A percentile compares a stretch with the other conserved stretches of the same genome.
Evolutionary conservation across 176 grass and related monocot species (phyloP).

Genomic region (Avena insularis): DNA sequence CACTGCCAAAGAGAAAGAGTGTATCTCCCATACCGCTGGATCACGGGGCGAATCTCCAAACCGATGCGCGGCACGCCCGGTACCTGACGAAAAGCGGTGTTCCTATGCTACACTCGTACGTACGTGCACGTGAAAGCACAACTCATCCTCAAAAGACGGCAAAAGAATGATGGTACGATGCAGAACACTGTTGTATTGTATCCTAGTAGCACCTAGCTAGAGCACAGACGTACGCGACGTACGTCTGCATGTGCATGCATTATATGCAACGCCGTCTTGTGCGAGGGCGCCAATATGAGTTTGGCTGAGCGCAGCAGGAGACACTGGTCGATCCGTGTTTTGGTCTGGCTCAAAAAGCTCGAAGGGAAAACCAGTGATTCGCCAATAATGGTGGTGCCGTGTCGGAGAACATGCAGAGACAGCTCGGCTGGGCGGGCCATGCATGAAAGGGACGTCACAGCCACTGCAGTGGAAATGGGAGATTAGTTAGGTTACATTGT

Average conservation of each 20-base stretch:
- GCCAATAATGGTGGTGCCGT: background rate
- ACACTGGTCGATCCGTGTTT: background rate
- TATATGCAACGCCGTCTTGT: background rate
- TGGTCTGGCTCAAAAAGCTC: background rate
- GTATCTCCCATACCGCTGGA: background rate
- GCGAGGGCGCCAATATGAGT: background rate
- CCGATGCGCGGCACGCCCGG: background rate
- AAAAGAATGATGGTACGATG: background rate
- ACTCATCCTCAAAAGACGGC: background rate
- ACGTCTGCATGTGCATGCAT: background rate
- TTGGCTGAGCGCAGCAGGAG: background rate
- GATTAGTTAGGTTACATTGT: background rate
- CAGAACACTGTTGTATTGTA: background rate
- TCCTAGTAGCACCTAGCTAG: background rate
- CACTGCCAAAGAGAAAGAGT: background rate
- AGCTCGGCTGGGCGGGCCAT: background rate
- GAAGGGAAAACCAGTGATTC: background rate
- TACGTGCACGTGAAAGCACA: slow-evolving; percentile 9
- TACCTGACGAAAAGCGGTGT: background rate
- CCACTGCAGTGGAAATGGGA: background rate
- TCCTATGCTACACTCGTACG: too few relatives aligned
- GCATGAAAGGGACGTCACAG: background rate
- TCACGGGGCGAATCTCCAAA: background rate
- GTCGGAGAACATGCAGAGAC: background rate
- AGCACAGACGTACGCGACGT: background rate